Percentiles rank a stretch among this genome's conserved stretches.
Evolutionary conservation across 345 rosid genomes (phyloP).

Genomic region (Gossypium rotundifolium): DNA sequence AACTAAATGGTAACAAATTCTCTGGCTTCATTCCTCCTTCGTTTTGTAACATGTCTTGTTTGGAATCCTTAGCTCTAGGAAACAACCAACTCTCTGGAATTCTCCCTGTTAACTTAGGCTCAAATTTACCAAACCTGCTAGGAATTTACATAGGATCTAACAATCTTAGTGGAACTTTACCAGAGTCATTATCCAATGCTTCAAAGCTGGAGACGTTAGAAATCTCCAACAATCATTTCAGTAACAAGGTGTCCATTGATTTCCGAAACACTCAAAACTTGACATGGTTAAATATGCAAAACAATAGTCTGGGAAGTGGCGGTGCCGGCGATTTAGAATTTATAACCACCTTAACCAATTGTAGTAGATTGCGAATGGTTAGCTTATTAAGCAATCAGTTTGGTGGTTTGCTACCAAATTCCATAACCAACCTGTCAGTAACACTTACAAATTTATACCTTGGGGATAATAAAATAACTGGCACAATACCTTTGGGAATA

Average conservation of each 20-base stretch:
- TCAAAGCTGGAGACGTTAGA: background rate
- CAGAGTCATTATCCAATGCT: conserved; percentile 23
- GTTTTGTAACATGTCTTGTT: conserved; percentile 12
- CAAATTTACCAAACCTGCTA: conserved; percentile 16
- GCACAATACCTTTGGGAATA: background rate
- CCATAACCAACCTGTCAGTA: background rate
- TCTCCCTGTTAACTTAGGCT: conserved; percentile 1
- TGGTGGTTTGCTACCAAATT: background rate
- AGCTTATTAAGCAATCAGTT: background rate
- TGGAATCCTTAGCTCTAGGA: rapidly evolving
- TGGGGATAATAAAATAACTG: background rate
- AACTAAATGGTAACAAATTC: rapidly evolving
- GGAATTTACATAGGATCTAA: background rate
- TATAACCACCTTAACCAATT: background rate
- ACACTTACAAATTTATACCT: background rate
- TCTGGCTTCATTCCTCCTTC: conserved; percentile 18
- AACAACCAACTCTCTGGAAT: conserved; percentile 3
- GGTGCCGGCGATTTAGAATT: background rate
- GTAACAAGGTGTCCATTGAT: background rate
- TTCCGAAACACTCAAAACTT: background rate
- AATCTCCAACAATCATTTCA: background rate
- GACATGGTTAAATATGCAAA: background rate
- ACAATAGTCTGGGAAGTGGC: background rate
- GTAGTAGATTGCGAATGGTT: background rate
- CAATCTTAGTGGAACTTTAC: conserved; percentile 16